Evolutionary conservation across 345 rosid species (phyloP), one percentile per base, ranked within the genome.

Genomic region (Acer saccharum): DNA sequence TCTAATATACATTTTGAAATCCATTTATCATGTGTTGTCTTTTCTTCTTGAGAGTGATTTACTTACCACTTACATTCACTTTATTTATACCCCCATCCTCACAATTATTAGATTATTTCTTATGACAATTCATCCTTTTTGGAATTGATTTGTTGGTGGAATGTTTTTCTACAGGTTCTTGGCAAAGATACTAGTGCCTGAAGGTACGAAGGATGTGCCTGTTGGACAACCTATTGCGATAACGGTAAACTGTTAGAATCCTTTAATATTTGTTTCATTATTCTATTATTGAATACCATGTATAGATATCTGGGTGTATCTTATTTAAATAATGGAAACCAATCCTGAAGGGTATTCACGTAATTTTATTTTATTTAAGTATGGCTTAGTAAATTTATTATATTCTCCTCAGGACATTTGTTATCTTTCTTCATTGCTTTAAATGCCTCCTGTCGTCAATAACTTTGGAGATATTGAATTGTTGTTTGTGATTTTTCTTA

Each of bases 121-220:
- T 10, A 48, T 18, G 39, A 25, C 23, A 62, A 73, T 69, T 64
- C 9, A 72, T 73, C 69, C 67, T 27, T 52, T 70, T 73, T 74
- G 70, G 2, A 35, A 13, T 21, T 54, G 44, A 48, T 73, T 62
- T 55, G 65, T 76, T 43, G 50, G 72, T 75, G 73, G 71, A 71
- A 66, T 65, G 12, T 76, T 52, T 78, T 78, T 64, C 69, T 87
- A 81, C 89, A 95, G 97, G 83, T 95, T 78, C 89, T 82, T 95
- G 89, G 99, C 97, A 60, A 95, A 92, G 90, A 89, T 93, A 77
- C 72, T 95, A 79, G 89, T 84, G 58, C 88, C 94, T 68, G 98
- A 93, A 75, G 99, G 99, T 79, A 84, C 99, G 60, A 95, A 93
- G 85, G 97, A 95, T 83, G 89, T 91, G 66, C 89, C 96, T 80